These are phyloP conservation scores for Naganishia antarctica DNA, from an alignment of 768 basidiomycete species.

Conservation along the genomic window DNA sequence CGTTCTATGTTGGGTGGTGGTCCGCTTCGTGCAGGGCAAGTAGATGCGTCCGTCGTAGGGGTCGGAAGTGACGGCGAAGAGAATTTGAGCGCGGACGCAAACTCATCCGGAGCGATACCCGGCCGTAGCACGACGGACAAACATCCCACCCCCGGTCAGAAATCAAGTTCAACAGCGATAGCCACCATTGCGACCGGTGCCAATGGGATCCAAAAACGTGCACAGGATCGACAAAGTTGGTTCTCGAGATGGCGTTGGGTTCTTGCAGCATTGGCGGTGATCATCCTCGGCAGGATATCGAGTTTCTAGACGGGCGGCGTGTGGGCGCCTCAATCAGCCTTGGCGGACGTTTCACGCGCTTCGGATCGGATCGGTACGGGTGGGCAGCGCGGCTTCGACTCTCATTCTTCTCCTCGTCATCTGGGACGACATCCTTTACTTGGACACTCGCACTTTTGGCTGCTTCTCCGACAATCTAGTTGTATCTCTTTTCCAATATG, in stretches of 20 bases:
- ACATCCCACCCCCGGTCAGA: background rate
- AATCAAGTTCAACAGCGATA: background rate
- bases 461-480: no score
- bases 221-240: conserved; percentile 28
- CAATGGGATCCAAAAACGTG: background rate
- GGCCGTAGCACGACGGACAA: no score
- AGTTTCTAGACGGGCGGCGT: conserved; percentile 21
- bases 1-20: background rate
- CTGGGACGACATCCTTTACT: no score
- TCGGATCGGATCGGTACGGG: no score
- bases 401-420: no score
- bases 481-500: no score
- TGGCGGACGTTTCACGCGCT: no score
- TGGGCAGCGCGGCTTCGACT: no score
- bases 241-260: conserved; percentile 35
- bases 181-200: background rate
- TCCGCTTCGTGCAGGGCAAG: background rate
- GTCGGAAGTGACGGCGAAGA: background rate
- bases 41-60: background rate
- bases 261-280: conserved; percentile 38
- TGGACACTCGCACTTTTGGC: no score
- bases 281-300: conserved; percentile 42
- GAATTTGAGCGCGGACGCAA: no score
- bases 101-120: no score
- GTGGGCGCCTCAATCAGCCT: no score